Evolutionary conservation across 2,329 filamentous ascomycete species (phyloP), one percentile per base, ranked within the genome.

Genomic region (Aspergillus sp.): DNA sequence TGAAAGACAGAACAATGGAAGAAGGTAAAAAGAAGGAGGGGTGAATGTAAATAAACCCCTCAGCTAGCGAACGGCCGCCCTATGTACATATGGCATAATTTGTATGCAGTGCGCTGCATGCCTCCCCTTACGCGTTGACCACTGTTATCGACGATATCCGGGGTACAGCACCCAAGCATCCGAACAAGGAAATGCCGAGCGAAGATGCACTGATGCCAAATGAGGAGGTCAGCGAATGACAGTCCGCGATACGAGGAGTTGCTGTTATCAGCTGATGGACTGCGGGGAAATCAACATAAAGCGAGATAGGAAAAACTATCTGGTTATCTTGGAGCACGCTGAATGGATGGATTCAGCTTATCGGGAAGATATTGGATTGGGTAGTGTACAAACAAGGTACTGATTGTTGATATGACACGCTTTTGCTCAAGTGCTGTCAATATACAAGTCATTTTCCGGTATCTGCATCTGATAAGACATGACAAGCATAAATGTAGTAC

Each of bases 221-320:
- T 17, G 33, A 30, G 25, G 25, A 30, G 25, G 10, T 30, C n/a
- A 35, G 33, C 33, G 15, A 35, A 35, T 35, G 33, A 35, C 13
- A 35, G 33, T 12, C 9, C 25, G 17, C 13, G 33, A 35, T 17
- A 35, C 13, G 33, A 17, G 13, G 13, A n/a, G n/a, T 35, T 4
- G 33, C 13, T 35, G 33, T 35, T 35, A 17, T 35, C 33, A 35
- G 33, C n/a, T 7, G 33, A 20, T 10, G 5, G 33, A 20, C 17
- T 39, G 37, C 37, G 37, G 27, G 35, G 20, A 32, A 41, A 30
- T 23, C 51, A 6, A 49, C 44, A 38, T 49, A 10, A 17, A 55
- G 46, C 30, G 45, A 33, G 25, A 49, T 7, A 19, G 41, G 32
- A n/a, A 49, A 33, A 10, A 44, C 35, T 37, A 7, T 19, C 7